These are phyloP conservation scores for Gossypium longicalyx DNA, from an alignment of 345 rosid genomes.

Conservation along the genomic window DNA sequence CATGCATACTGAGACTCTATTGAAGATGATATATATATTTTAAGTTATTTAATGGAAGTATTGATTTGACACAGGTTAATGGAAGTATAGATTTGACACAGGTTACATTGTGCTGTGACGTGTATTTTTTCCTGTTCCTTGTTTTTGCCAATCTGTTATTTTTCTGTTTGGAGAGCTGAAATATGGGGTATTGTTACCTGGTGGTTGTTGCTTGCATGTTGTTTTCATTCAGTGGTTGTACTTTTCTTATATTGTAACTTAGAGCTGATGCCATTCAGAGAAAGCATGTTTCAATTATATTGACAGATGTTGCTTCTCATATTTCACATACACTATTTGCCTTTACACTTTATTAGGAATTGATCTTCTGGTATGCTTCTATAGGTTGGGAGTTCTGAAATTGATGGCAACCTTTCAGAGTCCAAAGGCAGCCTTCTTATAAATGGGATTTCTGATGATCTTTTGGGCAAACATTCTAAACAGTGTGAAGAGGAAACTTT, in stretches of 20 bases:
- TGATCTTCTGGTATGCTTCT: not conserved
- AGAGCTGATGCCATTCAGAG: not conserved
- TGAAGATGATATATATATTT: not conserved
- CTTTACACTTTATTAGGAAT: not conserved
- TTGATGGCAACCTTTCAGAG: constrained; percentile 28
- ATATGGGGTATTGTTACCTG: not conserved
- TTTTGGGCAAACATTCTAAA: constrained; percentile 34
- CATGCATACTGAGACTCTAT: not conserved
- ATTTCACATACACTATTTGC: not conserved
- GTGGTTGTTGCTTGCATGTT: constrained; percentile 5
- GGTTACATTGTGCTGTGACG: not conserved
- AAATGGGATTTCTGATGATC: constrained; percentile 34
- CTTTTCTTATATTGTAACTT: not conserved
- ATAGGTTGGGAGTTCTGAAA: constrained; percentile 52
- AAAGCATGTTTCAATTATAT: not conserved
- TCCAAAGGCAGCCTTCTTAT: constrained; percentile 18
- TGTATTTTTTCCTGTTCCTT: not conserved
- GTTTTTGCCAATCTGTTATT: not conserved
- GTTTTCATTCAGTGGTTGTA: not conserved
- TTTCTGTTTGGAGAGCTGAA: not conserved
- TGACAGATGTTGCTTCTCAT: not conserved
- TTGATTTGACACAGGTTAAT: not conserved
- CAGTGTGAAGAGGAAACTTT: constrained; percentile 24
- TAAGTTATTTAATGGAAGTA: not conserved
- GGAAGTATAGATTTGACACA: not conserved